A percentile compares a stretch with the other conserved stretches of the same genome.
Evolutionary conservation across 768 basidiomycete species (phyloP).

Genomic region (Termitomyces sp.): DNA sequence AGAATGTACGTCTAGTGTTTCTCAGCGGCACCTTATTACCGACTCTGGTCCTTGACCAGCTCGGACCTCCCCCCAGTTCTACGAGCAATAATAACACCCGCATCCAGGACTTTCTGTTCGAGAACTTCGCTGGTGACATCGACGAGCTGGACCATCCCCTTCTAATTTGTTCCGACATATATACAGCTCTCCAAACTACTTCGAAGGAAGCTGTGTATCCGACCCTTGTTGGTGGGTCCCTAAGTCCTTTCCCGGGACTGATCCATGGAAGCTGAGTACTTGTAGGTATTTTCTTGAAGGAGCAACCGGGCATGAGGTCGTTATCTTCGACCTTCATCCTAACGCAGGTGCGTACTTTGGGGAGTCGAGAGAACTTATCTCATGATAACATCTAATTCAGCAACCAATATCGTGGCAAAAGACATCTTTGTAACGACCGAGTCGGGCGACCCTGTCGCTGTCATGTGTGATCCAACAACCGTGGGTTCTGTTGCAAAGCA

Average conservation of each 20-base stretch:
- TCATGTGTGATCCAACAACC: constrained; percentile 49
- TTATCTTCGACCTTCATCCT: constrained; percentile 53
- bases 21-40: constrained; percentile 8
- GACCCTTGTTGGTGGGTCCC: constrained; percentile 51
- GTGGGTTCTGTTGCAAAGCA: constrained; percentile 23
- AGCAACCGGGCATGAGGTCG: constrained; percentile 54
- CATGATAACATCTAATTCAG: constrained; percentile 18
- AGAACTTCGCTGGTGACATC: constrained; percentile 47
- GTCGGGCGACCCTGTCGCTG: constrained; percentile 35
- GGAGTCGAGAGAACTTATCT: background rate
- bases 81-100: constrained; percentile 46
- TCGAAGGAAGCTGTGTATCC: constrained; percentile 52
- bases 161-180: background rate
- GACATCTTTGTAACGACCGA: constrained; percentile 41
- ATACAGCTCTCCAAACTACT: constrained; percentile 31
- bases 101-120: constrained; percentile 48
- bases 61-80: constrained; percentile 38
- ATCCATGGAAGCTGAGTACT: background rate
- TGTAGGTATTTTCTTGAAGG: constrained; percentile 39
- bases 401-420: constrained; percentile 43
- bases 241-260: background rate
- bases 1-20: constrained; percentile 31
- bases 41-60: background rate
- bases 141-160: constrained; percentile 29
- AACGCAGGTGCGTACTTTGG: constrained; percentile 35